Evolutionary conservation across 2,329 filamentous ascomycete genomes (phyloP), one percentile per base, ranked within the genome.

Genomic region (Aspergillus luchuensis): DNA sequence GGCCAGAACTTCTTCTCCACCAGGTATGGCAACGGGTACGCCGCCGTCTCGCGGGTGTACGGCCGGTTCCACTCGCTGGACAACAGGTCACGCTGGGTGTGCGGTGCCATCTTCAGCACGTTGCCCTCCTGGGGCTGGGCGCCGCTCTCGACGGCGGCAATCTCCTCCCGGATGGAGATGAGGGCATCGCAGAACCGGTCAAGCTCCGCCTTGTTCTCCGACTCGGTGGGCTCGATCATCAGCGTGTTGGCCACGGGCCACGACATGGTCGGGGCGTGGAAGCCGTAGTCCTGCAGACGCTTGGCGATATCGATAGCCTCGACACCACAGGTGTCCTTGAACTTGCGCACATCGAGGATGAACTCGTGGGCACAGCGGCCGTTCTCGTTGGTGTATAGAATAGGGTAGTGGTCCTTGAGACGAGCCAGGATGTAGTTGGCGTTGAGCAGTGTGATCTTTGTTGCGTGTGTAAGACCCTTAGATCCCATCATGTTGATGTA

Each of bases 1-100:
- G 94, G 93, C 94, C 94, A 98, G 80, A 97, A 97, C 83, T 98
- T 98, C 89, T 96, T 97, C 85, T 97, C 91, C 76, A 86, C 85
- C 63, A 98, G 79, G 79, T 87, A 96, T 0, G 87, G 82, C 64
- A 96, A 74, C 17, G 94, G 94, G 75, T 97, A 98, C 0, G 92
- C 94, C 0, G 94, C 94, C 78, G 88, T 85, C 79, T 95, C 89
- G 28, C 92, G 82, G 1, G 83, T 86, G 76, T 98, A 98, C 1
- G 87, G 82, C n/a, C 94, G 83, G 63, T 91, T 83, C 94, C 94
- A 98, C 69, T 91, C 87, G 3, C 85, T 85, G 1, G 83, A 72
- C 52, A 97, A 82, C 36, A 98, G 79, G 74, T 97, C 94, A 52
- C 87, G 85, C 79, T 93, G 88, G 0, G 89, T 90, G 79, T 98